Base-by-base conservation (phyloP, 2,329 filamentous ascomycete species). In the Botryotinia convoluta region DNA sequence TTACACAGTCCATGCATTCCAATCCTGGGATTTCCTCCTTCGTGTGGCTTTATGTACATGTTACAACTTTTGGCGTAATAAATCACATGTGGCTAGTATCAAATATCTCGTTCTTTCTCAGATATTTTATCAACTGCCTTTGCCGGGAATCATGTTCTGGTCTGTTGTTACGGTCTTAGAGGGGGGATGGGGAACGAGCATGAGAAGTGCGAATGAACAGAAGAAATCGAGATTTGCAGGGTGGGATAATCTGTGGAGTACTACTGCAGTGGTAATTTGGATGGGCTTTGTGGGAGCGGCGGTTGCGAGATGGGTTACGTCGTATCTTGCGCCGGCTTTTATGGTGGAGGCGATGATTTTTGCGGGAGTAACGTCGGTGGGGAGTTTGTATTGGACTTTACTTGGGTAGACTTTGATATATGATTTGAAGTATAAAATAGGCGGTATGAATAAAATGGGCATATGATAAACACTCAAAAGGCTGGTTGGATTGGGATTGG, bases 91-190 rank as follows among this genome's bases (percentile, higher is more conserved):
- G 9, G 79, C 78, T 0, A 79, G 77, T 5, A 70, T 80, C n/a
- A 42, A 79, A 18, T 76, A 67, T 57, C 65, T 75, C 12, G 48
- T 76, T 7, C 35, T 44, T 12, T 73, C 69, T 4, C 75, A 76
- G 35, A 22, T 76, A 1, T 82, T 82, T 70, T 83, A 82, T 71
- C 80, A 82, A 61, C 71, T 83, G 0, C 81, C 81, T 9, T 72
- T 82, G 12, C 81, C 82, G 0, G 80, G 79, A 16, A 80, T 82
- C n/a, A 79, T 81, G 74, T 75, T 80, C 20, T 83, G 82, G 82
- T 80, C 79, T 42, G 72, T 82, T 39, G 26, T 82, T 9, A 83
- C 82, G 0, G 74, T 81, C 7, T 75, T 81, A 20, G 78, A 82
- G 32, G 79, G 81, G 22, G 79, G 79, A 0, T 83, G 81, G 82